Conservation (phyloP, 116 monocot genomes). For the Thalassia testudinum region DNA sequence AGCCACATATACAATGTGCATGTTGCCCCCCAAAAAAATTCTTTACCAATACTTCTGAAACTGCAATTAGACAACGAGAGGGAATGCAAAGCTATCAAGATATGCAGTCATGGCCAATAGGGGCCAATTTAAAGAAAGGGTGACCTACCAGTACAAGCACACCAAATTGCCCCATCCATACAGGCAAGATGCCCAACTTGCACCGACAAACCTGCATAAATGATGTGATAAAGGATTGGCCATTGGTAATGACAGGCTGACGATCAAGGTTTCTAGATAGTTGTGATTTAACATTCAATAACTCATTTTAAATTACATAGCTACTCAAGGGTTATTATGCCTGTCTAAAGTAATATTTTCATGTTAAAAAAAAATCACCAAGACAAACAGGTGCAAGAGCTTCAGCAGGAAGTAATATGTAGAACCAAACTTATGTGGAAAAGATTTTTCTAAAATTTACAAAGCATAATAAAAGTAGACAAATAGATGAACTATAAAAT, state of each 20-base stretch:
- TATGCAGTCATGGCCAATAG: too few species aligned
- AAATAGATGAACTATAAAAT: not conserved
- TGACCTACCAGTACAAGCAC: conserved; percentile 80
- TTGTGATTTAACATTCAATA: too few species aligned
- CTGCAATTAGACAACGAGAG: conserved; percentile 10
- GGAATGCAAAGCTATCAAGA: too few species aligned
- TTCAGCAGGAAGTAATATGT: too few species aligned
- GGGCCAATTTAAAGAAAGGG: too few species aligned
- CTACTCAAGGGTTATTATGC: not conserved
- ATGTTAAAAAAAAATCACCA: not conserved
- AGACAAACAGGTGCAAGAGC: too few species aligned
- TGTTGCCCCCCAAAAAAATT: conserved; percentile 44
- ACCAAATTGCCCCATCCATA: conserved; percentile 82
- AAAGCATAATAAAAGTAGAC: not conserved
- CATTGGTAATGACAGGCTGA: too few species aligned
- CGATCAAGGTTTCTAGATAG: too few species aligned
- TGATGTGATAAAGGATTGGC: not conserved
- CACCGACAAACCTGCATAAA: conserved; percentile 70
- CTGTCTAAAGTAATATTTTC: not conserved
- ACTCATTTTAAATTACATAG: not conserved
- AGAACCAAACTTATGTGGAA: not conserved
- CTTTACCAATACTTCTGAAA: conserved; percentile 44
- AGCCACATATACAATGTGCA: conserved; percentile 41
- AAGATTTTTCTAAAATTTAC: not conserved
- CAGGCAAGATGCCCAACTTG: conserved; percentile 69